Base-by-base conservation (phyloP, 164 flowering plant genomes). In the Platanus orientalis region DNA sequence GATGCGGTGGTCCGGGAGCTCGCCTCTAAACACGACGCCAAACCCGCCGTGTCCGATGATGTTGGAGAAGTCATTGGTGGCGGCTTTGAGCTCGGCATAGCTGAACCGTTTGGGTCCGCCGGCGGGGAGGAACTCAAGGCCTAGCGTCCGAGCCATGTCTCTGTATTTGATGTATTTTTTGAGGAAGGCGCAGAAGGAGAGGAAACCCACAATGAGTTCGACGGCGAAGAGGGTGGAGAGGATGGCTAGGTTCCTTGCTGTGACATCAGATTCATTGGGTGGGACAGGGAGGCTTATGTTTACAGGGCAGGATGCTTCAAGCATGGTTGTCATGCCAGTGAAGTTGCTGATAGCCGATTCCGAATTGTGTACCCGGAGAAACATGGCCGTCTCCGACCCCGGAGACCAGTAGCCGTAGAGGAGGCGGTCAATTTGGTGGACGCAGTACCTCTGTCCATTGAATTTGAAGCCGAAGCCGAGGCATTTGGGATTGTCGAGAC, bases 61-160 rank as follows among this genome's bases (percentile, higher is more conserved):
- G 29, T 78, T 56, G 0, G 81, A 71, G 70, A 85, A 85, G 54
- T 74, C 73, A 4, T 79, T 73, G 0, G 87, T 85, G 0, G 90
- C 90, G 20, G 68, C 62, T 50, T 80, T 83, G 16, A 85, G 76
- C 72, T 85, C 85, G 0, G 77, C 74, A 26, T 73, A 80, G 1
- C 69, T 71, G 77, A 85, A 85, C 60, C 83, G 61, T 55, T 80
- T 85, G 0, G 87, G 86, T 2, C 90, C 90, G 0, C 85, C 87
- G 0, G 83, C 76, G 1, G 85, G 87, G 58, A 82, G 68, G 7
- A 79, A 68, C 66, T 83, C 87, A 2, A 85, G 78, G 20, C 49
- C 49, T 45, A 45, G n/a, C 20, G 49, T 14, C n/a, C 20, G 19
- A 13, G 49, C 49, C 49, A 45, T 45, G 49, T 45, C 49, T 45